Percentiles rank a stretch among this genome's conserved stretches.
phyloP scores from a whole-genome alignment of 106 monocot species.

The Dendrobium officinale region DNA sequence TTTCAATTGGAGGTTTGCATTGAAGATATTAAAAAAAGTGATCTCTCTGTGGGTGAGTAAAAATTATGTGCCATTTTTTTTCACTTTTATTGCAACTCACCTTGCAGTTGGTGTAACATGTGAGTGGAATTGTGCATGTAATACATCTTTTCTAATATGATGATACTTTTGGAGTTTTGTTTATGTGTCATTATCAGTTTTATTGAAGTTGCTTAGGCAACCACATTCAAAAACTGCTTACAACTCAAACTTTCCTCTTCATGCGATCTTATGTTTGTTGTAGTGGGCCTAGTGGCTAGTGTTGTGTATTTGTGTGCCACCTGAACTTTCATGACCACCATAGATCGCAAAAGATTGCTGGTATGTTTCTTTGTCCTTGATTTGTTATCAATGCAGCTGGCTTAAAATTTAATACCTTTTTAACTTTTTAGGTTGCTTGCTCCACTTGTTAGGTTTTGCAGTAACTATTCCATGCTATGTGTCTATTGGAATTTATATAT shows the following conservation, averaged over 20 bases:
- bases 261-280: background rate
- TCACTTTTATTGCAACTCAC: background rate
- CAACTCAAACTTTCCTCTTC: background rate
- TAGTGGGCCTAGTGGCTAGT: background rate
- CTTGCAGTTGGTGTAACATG: background rate
- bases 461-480: background rate
- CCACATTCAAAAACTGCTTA: background rate
- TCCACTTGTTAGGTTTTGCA: background rate
- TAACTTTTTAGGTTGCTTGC: background rate
- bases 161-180: background rate
- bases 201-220: background rate
- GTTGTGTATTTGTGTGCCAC: background rate
- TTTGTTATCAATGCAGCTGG: background rate
- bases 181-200: background rate
- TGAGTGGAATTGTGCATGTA: background rate
- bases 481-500: too few relatives aligned
- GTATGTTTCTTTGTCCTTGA: background rate
- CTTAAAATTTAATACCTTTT: background rate
- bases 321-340: background rate
- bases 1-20: constrained; percentile 26
- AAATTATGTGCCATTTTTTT: background rate
- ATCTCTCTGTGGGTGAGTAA: background rate
- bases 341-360: background rate
- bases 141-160: background rate
- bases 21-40: background rate